phyloP scores from a whole-genome alignment of 2,329 filamentous ascomycete species.

The Aureobasidium sp. region DNA sequence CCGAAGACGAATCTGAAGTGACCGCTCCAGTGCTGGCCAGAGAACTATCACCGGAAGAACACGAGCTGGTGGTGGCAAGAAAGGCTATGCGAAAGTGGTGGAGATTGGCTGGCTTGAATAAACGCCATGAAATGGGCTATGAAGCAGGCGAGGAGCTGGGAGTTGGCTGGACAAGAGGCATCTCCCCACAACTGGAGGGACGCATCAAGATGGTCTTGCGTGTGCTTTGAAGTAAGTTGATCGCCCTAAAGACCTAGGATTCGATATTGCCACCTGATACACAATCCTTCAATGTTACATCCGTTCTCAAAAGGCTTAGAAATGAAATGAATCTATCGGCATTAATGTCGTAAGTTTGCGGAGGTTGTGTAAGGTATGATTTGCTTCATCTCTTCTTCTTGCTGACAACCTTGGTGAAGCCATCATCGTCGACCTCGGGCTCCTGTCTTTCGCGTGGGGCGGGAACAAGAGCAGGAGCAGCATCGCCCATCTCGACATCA shows the following conservation, averaged over 20 bases:
- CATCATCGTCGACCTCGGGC: slow-evolving; percentile 43
- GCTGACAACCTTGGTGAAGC: slow-evolving; percentile 33
- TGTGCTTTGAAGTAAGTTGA: background rate
- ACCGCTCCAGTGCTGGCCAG: slow-evolving; percentile 42
- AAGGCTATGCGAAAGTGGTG: slow-evolving; percentile 69
- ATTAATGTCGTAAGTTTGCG: background rate
- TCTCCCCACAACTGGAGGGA: slow-evolving; percentile 70
- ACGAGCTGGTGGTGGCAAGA: slow-evolving; percentile 57
- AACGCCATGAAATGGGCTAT: slow-evolving; percentile 42
- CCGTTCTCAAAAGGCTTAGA: background rate
- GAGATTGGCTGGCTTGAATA: slow-evolving; percentile 56
- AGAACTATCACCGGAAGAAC: slow-evolving; percentile 31
- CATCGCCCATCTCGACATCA: slow-evolving; percentile 47
- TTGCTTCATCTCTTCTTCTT: slow-evolving; percentile 29
- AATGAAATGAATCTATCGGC: background rate
- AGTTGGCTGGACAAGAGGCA: slow-evolving; percentile 70
- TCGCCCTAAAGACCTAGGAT: background rate
- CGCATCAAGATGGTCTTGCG: slow-evolving; percentile 47
- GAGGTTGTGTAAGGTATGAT: background rate
- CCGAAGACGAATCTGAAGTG: slow-evolving; percentile 27
- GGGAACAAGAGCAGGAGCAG: slow-evolving; percentile 60
- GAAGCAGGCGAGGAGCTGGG: slow-evolving; percentile 54
- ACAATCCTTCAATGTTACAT: background rate
- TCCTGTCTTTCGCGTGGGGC: slow-evolving; percentile 55
- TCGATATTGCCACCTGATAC: background rate